Evolutionary conservation across 2,329 filamentous ascomycete species (phyloP).

Genomic region (Ophiocordyceps camponoti-rufipedis): DNA sequence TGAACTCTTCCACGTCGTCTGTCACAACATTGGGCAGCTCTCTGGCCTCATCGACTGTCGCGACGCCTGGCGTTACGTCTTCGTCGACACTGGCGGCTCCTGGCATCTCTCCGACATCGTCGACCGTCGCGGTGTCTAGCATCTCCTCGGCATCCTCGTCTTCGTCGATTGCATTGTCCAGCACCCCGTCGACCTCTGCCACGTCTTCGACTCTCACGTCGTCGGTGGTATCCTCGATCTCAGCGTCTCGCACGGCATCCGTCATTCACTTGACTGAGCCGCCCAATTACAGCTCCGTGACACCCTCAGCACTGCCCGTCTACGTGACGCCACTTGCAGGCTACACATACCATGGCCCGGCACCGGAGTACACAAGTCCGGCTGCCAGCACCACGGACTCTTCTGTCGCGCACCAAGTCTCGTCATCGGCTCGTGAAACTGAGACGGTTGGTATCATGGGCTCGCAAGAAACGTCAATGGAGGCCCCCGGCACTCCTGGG

Average conservation of each 20-base stretch:
- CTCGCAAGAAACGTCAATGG: background rate
- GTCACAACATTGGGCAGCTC: no score
- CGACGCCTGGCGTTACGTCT: no score
- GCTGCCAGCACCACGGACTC: background rate
- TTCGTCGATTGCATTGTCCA: background rate
- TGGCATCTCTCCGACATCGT: no score
- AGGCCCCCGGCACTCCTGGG: background rate
- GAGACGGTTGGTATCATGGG: background rate
- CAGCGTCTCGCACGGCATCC: background rate
- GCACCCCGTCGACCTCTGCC: background rate
- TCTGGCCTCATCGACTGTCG: no score
- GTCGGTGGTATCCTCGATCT: background rate
- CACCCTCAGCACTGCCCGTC: conserved; percentile 1
- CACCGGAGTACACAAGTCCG: conserved; percentile 1
- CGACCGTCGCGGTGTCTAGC: background rate
- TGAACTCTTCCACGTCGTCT: background rate
- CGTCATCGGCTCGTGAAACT: background rate
- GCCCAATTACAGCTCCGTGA: conserved; percentile 1
- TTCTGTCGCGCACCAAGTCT: background rate
- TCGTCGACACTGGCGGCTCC: no score
- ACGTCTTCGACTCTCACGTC: background rate
- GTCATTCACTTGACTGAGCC: background rate
- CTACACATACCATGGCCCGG: conserved; percentile 2
- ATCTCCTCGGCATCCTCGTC: background rate
- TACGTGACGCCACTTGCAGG: conserved; percentile 3